phyloP scores from a whole-genome alignment of 176 grass and related monocot genomes.

The Oryza longistaminata region DNA sequence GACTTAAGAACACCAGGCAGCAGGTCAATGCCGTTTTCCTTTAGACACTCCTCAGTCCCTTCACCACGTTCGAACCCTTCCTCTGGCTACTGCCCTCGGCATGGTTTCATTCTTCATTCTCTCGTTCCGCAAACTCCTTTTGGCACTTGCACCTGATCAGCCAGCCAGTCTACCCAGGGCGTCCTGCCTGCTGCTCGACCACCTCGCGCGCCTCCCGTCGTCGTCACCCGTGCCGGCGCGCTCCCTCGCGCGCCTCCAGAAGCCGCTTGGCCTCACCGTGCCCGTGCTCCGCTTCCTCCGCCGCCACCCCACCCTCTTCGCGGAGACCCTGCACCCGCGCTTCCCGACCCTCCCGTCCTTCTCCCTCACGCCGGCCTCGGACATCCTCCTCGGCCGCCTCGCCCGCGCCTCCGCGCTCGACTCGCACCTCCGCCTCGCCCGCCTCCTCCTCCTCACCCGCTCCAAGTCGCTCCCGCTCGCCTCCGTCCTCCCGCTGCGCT shows the following conservation, averaged over 20 bases:
- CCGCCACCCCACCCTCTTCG: slow-evolving; percentile 81
- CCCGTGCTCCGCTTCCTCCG: slow-evolving; percentile 93
- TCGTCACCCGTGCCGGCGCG: slow-evolving; percentile 55
- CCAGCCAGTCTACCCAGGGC: no score
- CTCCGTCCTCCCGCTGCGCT: slow-evolving; percentile 70
- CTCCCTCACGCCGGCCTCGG: slow-evolving; percentile 61
- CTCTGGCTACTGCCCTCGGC: no score
- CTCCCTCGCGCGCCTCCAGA: slow-evolving; percentile 71
- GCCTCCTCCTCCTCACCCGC: slow-evolving; percentile 74
- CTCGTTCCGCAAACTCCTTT: no score
- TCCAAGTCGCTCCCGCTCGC: slow-evolving; percentile 72
- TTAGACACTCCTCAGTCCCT: no score
- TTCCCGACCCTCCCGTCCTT: slow-evolving; percentile 80
- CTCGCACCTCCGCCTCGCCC: slow-evolving; percentile 75
- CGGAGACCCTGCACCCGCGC: slow-evolving; percentile 65
- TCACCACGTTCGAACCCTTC: no score
- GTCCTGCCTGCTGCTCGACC: slow-evolving; percentile 75
- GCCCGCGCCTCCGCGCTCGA: slow-evolving; percentile 43
- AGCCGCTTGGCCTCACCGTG: slow-evolving; percentile 71
- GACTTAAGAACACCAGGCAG: no score
- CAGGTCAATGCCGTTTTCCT: no score
- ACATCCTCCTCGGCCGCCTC: slow-evolving; percentile 53
- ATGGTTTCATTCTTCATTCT: no score
- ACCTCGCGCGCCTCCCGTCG: slow-evolving; percentile 56
- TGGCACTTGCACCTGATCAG: no score